A percentile compares a stretch with the other conserved stretches of the same genome.
Evolutionary conservation across 306 rosid species (phyloP).

Genomic region (Mimosa bimucronata): DNA sequence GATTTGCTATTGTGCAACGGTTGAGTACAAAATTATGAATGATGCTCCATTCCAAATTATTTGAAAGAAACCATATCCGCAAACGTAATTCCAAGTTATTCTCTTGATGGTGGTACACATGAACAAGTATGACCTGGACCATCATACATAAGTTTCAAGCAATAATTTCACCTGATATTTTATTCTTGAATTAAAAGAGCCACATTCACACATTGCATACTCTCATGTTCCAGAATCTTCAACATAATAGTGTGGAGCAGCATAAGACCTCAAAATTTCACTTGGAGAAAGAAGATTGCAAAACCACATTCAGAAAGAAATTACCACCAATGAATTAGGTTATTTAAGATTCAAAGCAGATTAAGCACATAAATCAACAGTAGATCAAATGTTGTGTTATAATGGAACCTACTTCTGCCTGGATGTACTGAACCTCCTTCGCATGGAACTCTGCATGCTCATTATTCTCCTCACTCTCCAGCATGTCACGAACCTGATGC

Average conservation of each 20-base stretch:
- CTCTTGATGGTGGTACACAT: constrained; percentile 2
- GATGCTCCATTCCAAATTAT: not conserved
- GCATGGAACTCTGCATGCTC: constrained; percentile 76
- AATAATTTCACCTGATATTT: not conserved
- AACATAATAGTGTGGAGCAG: constrained; percentile 2
- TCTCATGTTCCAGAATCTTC: constrained; percentile 7
- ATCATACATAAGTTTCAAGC: not conserved
- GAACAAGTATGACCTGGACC: not conserved
- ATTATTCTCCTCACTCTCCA: constrained; percentile 74
- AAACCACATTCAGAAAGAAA: no score
- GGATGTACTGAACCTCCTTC: constrained; percentile 87
- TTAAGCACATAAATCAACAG: not conserved
- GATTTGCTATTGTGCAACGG: not conserved
- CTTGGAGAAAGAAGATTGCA: not conserved
- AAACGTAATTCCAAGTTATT: not conserved
- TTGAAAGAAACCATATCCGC: not conserved
- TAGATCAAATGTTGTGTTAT: constrained; percentile 4
- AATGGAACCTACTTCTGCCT: constrained; percentile 74
- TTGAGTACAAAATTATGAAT: not conserved
- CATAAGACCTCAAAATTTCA: constrained; percentile 13
- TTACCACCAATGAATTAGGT: not conserved
- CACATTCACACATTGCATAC: not conserved
- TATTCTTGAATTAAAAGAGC: not conserved
- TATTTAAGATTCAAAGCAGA: not conserved
- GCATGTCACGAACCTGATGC: no score